Evolutionary conservation across 208 protist genomes (phyloP).

Genomic region (Trypanosoma congolense): DNA sequence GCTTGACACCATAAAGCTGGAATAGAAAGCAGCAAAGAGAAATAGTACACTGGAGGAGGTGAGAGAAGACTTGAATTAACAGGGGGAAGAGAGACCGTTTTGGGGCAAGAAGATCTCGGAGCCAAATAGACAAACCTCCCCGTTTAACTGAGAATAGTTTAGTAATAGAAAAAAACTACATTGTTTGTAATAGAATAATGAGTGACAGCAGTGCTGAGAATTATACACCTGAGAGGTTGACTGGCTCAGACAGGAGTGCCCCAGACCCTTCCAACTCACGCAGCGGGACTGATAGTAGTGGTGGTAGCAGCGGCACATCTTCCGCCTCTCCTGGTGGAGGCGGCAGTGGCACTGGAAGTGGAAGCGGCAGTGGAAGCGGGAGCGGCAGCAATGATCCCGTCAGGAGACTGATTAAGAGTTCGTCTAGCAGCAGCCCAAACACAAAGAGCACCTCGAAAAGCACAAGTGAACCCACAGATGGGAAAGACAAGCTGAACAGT

Average conservation of each 20-base stretch:
- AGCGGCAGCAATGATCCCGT: background rate
- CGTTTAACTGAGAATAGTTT: too few species aligned
- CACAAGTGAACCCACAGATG: background rate
- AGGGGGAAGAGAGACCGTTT: too few species aligned
- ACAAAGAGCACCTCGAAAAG: background rate
- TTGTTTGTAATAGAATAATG: conserved; percentile 11
- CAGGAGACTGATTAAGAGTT: background rate
- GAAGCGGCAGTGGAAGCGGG: background rate
- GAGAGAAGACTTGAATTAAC: too few species aligned
- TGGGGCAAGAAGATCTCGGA: too few species aligned
- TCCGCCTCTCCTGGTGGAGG: background rate
- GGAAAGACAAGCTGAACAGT: background rate
- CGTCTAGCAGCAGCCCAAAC: background rate
- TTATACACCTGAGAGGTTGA: background rate
- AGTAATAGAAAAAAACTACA: conserved; percentile 3
- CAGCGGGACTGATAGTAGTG: background rate
- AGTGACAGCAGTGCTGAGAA: background rate
- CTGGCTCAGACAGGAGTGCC: background rate
- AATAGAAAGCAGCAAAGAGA: too few species aligned
- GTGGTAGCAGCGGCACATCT: background rate
- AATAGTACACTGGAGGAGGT: too few species aligned
- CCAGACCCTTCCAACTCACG: too few species aligned
- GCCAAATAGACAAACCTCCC: too few species aligned
- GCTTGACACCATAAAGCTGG: too few species aligned
- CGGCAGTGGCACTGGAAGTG: background rate